phyloP scores from a whole-genome alignment of 2,329 filamentous ascomycete genomes.

The Myotisia sp. region DNA sequence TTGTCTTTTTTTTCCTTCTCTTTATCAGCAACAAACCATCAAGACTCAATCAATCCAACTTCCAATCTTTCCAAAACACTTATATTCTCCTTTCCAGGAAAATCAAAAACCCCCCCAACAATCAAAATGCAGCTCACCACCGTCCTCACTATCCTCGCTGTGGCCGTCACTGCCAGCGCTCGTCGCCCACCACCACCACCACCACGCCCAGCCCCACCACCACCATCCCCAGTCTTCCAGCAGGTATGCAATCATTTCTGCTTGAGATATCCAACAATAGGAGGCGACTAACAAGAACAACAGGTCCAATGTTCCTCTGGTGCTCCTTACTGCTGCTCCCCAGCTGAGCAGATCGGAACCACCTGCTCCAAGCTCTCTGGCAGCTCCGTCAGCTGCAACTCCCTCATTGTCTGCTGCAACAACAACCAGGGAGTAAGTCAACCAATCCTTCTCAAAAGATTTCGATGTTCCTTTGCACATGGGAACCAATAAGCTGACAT shows the following conservation, averaged over 20 bases:
- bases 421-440: conserved; percentile 10
- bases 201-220: conserved; percentile 2
- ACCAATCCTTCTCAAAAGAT: not conserved
- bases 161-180: conserved; percentile 6
- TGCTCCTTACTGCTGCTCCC: conserved; percentile 9
- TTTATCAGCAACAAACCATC: conserved; percentile 1
- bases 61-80: conserved; percentile 2
- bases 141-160: conserved; percentile 7
- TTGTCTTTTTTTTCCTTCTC: too few relatives aligned
- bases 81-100: conserved; percentile 5
- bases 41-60: conserved; percentile 9
- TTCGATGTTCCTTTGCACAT: not conserved
- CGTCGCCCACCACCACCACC: conserved; percentile 4
- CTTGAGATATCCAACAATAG: not conserved
- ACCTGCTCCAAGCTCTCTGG: conserved; percentile 10
- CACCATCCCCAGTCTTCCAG: conserved; percentile 4
- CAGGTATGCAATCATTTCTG: not conserved
- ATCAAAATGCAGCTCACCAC: conserved; percentile 12
- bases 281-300: not conserved
- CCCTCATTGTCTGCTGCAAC: conserved; percentile 12
- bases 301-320: conserved; percentile 9
- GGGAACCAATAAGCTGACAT: not conserved
- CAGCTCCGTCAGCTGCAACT: conserved; percentile 11
- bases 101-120: conserved; percentile 7
- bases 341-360: conserved; percentile 5